Base-by-base conservation (phyloP, 768 basidiomycete species). In the Pulveroboletus sp. region DNA sequence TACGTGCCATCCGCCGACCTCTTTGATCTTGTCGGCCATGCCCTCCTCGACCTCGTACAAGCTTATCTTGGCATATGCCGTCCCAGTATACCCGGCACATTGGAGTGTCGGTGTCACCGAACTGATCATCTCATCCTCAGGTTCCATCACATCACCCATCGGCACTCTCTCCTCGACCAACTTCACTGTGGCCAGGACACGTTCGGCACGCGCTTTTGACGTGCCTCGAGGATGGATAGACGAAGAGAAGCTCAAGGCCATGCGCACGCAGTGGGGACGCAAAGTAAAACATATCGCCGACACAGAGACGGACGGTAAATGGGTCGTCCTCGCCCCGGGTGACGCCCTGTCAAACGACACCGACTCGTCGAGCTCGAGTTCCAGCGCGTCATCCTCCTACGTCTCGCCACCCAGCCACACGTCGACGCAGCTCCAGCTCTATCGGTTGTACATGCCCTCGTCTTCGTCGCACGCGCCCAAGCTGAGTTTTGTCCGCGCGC, bases 221-320 rank as follows among this genome's bases (percentile, higher is more conserved):
- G 70, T 87, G 9, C 86, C 87, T 13, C 72, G 72, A 25, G 85
- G 84, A 5, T 90, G 84, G 81, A 74, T 90, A 43, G 83, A 90
- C 62, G 79, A 81, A 44, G 62, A 73, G 42, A 82, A 84, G 63
- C 68, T 90, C 34, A 74, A 72, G 23, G 54, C 65, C 20, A 80
- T 89, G 73, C 80, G 80, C 31, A 83, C 86, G 55, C 90, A 91
- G 53, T 90, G 87, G 85, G 75, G 77, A 24, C 85, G 88, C 49
- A 90, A 88, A 64, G 77, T 91, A 17, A 69, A 71, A 37, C 71
- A 73, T 12, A 82, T 92, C 25, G 79, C 83, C n/a, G 85, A 82
- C 56, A 83, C 78, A 14, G 84, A 88, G 58, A 88, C 90, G 6
- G 90, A 91, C 60, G 90, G 90, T 9, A 90, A 88, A 73, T 92